A percentile compares a stretch with the other conserved stretches of the same genome.
Evolutionary conservation across 148 eudicot species (phyloP).

Genomic region (Suaeda aralocaspica): DNA sequence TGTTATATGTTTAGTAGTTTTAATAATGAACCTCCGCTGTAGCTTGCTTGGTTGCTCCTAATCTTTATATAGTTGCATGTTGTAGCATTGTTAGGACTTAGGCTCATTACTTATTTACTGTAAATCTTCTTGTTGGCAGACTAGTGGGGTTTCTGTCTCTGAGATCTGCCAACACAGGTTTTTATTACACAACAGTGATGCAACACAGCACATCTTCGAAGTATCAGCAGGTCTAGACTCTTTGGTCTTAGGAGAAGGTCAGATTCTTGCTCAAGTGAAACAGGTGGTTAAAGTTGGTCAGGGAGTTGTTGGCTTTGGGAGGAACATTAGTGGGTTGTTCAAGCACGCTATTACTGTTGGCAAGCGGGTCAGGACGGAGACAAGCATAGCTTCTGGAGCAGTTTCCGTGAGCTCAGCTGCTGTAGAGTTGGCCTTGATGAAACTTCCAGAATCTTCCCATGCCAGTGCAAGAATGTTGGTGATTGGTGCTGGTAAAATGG

Average conservation of each 20-base stretch:
- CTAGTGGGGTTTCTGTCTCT: slow-evolving; percentile 78
- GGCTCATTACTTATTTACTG: slow-evolving; percentile 3
- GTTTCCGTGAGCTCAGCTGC: slow-evolving; percentile 98
- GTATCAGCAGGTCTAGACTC: slow-evolving; percentile 98
- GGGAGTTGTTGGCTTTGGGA: slow-evolving; percentile 86
- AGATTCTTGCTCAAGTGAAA: slow-evolving; percentile 93
- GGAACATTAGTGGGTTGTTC: slow-evolving; percentile 89
- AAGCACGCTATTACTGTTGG: slow-evolving; percentile 93
- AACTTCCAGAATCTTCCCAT: slow-evolving; percentile 68
- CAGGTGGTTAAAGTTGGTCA: slow-evolving; percentile 94
- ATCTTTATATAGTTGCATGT: not conserved
- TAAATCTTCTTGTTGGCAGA: slow-evolving; percentile 39
- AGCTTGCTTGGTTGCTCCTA: not conserved
- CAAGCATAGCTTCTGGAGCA: slow-evolving; percentile 91
- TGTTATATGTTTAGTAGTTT: too few species aligned
- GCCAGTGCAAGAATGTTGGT: slow-evolving; percentile 70
- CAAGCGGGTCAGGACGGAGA: slow-evolving; percentile 78
- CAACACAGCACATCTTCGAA: slow-evolving; percentile 90
- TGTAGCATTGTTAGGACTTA: too few species aligned
- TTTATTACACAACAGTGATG: slow-evolving; percentile 74
- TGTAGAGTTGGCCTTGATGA: slow-evolving; percentile 87
- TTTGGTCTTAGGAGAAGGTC: slow-evolving; percentile 91
- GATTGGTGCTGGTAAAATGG: slow-evolving; percentile 98
- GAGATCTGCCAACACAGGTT: slow-evolving; percentile 85
- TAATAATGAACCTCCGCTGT: too few species aligned